Conservation (phyloP, 2,329 filamentous ascomycete species). For the Clathrospora elynae region DNA sequence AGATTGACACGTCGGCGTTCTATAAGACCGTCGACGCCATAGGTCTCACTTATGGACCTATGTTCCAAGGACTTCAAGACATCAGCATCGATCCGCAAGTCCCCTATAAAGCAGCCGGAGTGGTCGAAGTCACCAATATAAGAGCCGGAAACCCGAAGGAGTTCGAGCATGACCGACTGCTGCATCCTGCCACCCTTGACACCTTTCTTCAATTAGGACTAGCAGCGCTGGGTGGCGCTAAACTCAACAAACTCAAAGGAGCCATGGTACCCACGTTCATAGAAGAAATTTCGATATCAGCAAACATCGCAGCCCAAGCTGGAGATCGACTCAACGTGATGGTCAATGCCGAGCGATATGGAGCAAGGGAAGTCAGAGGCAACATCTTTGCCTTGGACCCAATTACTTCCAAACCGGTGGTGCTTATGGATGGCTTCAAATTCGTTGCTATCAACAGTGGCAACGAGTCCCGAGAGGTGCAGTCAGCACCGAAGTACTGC, state of each 20-base stretch:
- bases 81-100: constrained; percentile 1
- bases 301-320: constrained; percentile 10
- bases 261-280: constrained; percentile 22
- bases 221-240: constrained; percentile 10
- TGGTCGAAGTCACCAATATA: constrained; percentile 19
- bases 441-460: constrained; percentile 15
- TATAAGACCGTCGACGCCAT: constrained; percentile 15
- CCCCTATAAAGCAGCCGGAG: constrained; percentile 5
- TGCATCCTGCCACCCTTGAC: constrained; percentile 29
- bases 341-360: constrained; percentile 1
- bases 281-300: constrained; percentile 15
- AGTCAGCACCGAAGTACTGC: constrained; percentile 8
- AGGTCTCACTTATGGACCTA: constrained; percentile 21
- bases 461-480: background rate
- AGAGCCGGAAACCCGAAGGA: constrained; percentile 11
- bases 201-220: constrained; percentile 18
- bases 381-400: constrained; percentile 17
- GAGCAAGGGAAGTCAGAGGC: constrained; percentile 12
- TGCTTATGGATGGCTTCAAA: constrained; percentile 21
- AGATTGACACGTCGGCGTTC: constrained; percentile 8
- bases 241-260: constrained; percentile 3
- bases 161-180: constrained; percentile 19
- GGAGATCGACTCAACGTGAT: constrained; percentile 16
- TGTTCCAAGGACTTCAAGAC: constrained; percentile 15
- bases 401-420: constrained; percentile 7